These are phyloP conservation scores for Leccinum arenicola DNA, from an alignment of 768 basidiomycete genomes.

Conservation along the genomic window DNA sequence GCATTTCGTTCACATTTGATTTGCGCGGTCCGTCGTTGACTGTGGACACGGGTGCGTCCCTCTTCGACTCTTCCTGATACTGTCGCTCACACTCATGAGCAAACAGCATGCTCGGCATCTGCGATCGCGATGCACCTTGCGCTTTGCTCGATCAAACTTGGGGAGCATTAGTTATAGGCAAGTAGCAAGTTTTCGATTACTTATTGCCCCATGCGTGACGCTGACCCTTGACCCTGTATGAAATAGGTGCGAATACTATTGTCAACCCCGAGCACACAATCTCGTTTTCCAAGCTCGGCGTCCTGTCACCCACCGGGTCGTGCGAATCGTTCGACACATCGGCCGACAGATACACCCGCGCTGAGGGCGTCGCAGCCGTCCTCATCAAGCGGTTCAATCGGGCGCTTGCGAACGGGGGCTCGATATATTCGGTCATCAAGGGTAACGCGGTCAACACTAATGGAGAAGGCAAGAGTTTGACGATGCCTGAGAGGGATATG, in stretches of 20 bases:
- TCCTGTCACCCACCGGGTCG: slow-evolving; percentile 35
- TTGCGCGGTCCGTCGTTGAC: slow-evolving; percentile 48
- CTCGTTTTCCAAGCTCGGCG: slow-evolving; percentile 29
- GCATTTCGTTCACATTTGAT: slow-evolving; percentile 34
- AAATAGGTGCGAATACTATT: slow-evolving; percentile 27
- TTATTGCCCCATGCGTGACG: too few species aligned
- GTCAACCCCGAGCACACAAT: slow-evolving; percentile 27
- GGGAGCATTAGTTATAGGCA: slow-evolving; percentile 44
- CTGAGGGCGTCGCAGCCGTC: slow-evolving; percentile 30
- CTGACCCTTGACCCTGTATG: too few species aligned
- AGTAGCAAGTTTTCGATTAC: not conserved
- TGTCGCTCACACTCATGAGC: not conserved
- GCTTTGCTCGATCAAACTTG: slow-evolving; percentile 39
- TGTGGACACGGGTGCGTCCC: slow-evolving; percentile 32
- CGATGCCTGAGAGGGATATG: slow-evolving; percentile 34
- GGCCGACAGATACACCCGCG: slow-evolving; percentile 31
- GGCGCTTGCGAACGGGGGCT: slow-evolving; percentile 30
- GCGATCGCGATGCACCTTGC: slow-evolving; percentile 34
- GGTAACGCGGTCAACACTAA: slow-evolving; percentile 34
- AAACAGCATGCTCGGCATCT: slow-evolving; percentile 39
- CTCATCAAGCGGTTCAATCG: slow-evolving; percentile 35
- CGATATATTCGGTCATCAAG: slow-evolving; percentile 30
- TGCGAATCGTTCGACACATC: slow-evolving; percentile 32
- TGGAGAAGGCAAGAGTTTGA: slow-evolving; percentile 33
- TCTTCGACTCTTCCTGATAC: not conserved